Evolutionary conservation across 2,329 filamentous ascomycete species (phyloP).

Genomic region (Chrysosporium keratinophilum): DNA sequence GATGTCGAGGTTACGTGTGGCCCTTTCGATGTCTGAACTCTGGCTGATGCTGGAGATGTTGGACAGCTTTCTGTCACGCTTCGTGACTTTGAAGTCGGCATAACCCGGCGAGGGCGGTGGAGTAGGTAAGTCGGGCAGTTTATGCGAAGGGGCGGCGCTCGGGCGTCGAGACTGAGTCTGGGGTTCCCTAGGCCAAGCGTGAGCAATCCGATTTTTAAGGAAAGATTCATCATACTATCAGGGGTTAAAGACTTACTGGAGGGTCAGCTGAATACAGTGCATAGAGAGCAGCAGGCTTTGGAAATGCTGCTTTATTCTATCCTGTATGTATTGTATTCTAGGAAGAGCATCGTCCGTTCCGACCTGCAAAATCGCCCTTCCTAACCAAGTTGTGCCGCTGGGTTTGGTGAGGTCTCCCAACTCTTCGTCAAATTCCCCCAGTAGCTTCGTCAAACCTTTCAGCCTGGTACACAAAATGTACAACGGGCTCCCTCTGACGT

Average conservation of each 20-base stretch:
- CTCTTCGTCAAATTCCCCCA: constrained; percentile 6
- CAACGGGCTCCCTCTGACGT: constrained; percentile 1
- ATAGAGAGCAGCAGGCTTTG: constrained; percentile 2
- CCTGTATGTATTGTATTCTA: constrained; percentile 4
- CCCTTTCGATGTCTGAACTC: constrained; percentile 8
- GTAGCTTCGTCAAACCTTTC: not conserved
- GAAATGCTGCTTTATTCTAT: constrained; percentile 4
- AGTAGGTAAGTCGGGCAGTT: not conserved
- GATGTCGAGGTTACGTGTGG: constrained; percentile 5
- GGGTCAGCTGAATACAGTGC: not conserved
- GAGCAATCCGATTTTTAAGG: not conserved
- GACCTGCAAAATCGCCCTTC: constrained; percentile 4
- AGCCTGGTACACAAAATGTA: constrained; percentile 5
- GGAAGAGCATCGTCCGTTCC: constrained; percentile 7
- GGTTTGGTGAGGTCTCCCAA: constrained; percentile 8
- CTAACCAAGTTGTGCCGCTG: constrained; percentile 4
- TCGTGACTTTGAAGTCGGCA: not conserved
- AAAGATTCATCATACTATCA: too few species aligned
- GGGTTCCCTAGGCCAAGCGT: not conserved
- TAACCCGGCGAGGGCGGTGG: constrained; percentile 1
- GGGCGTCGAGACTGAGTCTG: not conserved
- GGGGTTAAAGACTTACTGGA: constrained; percentile 4
- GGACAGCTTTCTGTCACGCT: not conserved
- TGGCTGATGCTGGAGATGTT: constrained; percentile 1
- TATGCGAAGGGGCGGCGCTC: not conserved